Evolutionary conservation across 306 rosid genomes (phyloP), one percentile per base, ranked within the genome.

Genomic region (Prunus armeniaca): DNA sequence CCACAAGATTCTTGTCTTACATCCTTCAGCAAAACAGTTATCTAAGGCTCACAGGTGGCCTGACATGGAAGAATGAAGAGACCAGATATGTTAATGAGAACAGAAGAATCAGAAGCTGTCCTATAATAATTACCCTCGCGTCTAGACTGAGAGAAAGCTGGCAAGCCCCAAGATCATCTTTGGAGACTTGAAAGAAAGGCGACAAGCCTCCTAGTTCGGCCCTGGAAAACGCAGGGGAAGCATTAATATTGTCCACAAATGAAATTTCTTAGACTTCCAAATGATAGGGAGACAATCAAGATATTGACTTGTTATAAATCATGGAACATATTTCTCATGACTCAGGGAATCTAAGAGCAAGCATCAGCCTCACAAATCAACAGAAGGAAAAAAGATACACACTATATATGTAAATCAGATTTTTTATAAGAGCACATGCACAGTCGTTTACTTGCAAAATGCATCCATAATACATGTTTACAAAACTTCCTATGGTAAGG

Each of bases 151-250:
- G 82, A 88, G 80, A 83, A 85, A 79, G 79, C 77, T 76, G 81
- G 85, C 75, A 79, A 63, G 67, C 79, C 64, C 75, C 87, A 67
- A 66, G 55, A 80, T 87, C 85, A 72, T 78, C 86, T 82, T 86
- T 67, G 75, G 88, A 87, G 77, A 72, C 82, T 88, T 73, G 81
- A 86, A 85, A 86, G 88, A 83, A 86, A 81, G 90, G 85, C 57
- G 83, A 84, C 71, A 73, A 86, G 88, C 90, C 89, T 85, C 92
- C 89, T 50, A 76, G 82, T 84, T 76, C 67, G 72, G 71, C 89
- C 93, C 89, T 88, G 97, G 89, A 88, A 93, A 89, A 93, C 60
- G 84, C 92, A 89, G 77, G 85, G 86, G 81, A 83, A 76, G 87
- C 84, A 89, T 89, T 85, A 85, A 87, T 79, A 65, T 64, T 79